Evolutionary conservation across 169 alveolate genomes (phyloP).

Genomic region (Toxoplasma gondii): DNA sequence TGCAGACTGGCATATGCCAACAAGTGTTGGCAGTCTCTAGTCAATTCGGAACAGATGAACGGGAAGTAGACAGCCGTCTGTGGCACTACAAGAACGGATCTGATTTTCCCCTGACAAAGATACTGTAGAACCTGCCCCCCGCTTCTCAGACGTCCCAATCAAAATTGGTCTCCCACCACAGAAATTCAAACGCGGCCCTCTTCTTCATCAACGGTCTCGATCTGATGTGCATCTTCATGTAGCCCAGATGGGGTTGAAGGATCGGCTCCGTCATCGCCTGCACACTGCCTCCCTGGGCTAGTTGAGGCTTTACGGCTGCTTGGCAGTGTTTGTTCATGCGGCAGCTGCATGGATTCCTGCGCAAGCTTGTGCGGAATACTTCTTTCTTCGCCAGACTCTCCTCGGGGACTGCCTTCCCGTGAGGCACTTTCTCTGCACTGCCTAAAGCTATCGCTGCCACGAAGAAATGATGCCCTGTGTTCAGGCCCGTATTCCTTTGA

Average conservation of each 20-base stretch:
- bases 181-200: neutral
- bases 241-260: neutral
- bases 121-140: neutral
- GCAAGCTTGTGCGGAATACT: neutral
- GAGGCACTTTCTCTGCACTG: neutral
- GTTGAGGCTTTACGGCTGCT: neutral
- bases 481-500: neutral
- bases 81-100: neutral
- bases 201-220: neutral
- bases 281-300: neutral
- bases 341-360: neutral
- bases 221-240: neutral
- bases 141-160: neutral
- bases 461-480: neutral
- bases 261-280: neutral
- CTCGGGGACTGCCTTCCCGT: neutral
- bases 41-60: neutral
- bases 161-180: neutral
- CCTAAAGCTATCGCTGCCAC: neutral
- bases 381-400: neutral
- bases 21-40: too few species aligned
- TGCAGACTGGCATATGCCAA: too few species aligned
- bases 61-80: neutral
- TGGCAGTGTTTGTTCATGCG: neutral
- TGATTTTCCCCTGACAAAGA: neutral